These are phyloP conservation scores for Fusarium paranaense DNA, from an alignment of 2,329 filamentous ascomycete genomes.

Conservation along the genomic window DNA sequence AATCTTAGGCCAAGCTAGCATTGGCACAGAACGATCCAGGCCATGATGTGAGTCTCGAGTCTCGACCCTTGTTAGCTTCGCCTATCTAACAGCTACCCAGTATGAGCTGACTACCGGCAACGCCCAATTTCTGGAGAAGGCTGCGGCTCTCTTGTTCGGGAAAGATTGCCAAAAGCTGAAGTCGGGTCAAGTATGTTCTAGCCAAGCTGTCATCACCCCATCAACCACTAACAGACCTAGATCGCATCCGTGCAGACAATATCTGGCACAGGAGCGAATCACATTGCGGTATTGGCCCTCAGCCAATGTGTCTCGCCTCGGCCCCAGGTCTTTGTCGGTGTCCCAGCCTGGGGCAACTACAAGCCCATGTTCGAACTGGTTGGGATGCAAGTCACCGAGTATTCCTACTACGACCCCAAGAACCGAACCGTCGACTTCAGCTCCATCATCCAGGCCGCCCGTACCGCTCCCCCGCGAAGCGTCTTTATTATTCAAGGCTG, in stretches of 20 bases:
- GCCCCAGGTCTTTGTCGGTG: slow-evolving; percentile 44
- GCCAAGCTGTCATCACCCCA: background rate
- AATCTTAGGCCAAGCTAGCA: slow-evolving; percentile 38
- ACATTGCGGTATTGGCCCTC: slow-evolving; percentile 50
- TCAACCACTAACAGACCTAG: background rate
- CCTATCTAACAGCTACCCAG: slow-evolving; percentile 19
- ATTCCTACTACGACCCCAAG: slow-evolving; percentile 46
- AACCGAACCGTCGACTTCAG: slow-evolving; percentile 44
- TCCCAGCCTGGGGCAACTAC: slow-evolving; percentile 49
- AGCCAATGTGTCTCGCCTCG: slow-evolving; percentile 38
- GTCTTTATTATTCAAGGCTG: slow-evolving; percentile 52
- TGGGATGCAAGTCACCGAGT: slow-evolving; percentile 45
- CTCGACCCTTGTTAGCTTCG: background rate
- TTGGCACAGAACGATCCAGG: slow-evolving; percentile 34
- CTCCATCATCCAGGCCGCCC: slow-evolving; percentile 36
- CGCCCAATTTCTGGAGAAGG: slow-evolving; percentile 44
- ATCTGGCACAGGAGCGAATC: slow-evolving; percentile 52
- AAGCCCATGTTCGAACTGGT: slow-evolving; percentile 46
- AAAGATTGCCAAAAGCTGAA: slow-evolving; percentile 14
- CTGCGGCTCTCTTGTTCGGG: slow-evolving; percentile 48
- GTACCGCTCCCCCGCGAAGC: slow-evolving; percentile 45
- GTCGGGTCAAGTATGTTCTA: slow-evolving; percentile 3
- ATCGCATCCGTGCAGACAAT: slow-evolving; percentile 53
- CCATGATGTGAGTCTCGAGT: slow-evolving; percentile 41
- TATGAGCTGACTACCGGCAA: slow-evolving; percentile 52